A percentile compares a stretch with the other conserved stretches of the same genome.
Evolutionary conservation across 257 asterid species (phyloP).

Genomic region (Solanum chmielewskii): DNA sequence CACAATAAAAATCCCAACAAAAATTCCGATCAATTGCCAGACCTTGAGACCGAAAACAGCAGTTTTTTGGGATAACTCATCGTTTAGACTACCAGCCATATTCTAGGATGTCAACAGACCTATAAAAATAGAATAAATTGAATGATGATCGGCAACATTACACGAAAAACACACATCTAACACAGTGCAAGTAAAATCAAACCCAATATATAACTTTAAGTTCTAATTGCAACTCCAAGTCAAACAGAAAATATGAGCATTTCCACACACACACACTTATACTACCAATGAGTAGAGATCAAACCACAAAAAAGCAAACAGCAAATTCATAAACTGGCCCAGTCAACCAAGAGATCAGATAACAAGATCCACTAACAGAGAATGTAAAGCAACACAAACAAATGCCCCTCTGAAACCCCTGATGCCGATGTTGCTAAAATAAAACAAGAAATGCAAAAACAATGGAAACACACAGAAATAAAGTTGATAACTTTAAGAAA

Average conservation of each 20-base stretch:
- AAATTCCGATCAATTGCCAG: conserved; percentile 82
- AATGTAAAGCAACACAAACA: background rate
- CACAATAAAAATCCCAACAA: conserved; percentile 63
- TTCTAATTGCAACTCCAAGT: background rate
- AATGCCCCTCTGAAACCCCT: background rate
- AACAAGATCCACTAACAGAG: conserved; percentile 19
- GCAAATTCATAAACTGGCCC: background rate
- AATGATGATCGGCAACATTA: background rate
- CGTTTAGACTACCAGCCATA: conserved; percentile 78
- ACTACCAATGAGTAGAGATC: background rate
- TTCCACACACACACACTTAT: background rate
- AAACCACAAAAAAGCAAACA: background rate
- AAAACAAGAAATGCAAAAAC: background rate
- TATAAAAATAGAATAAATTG: conserved; percentile 13
- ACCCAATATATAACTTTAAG: background rate
- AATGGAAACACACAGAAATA: background rate
- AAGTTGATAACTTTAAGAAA: background rate
- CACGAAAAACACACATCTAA: background rate
- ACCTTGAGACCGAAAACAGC: conserved; percentile 65
- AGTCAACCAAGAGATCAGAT: background rate
- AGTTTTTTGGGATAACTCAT: conserved; percentile 46
- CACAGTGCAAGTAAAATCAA: background rate
- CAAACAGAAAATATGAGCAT: background rate
- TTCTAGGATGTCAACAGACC: conserved; percentile 23
- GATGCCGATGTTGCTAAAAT: background rate